These are phyloP conservation scores for Podaxis carcinomalis DNA, from an alignment of 768 basidiomycete genomes.

Conservation along the genomic window DNA sequence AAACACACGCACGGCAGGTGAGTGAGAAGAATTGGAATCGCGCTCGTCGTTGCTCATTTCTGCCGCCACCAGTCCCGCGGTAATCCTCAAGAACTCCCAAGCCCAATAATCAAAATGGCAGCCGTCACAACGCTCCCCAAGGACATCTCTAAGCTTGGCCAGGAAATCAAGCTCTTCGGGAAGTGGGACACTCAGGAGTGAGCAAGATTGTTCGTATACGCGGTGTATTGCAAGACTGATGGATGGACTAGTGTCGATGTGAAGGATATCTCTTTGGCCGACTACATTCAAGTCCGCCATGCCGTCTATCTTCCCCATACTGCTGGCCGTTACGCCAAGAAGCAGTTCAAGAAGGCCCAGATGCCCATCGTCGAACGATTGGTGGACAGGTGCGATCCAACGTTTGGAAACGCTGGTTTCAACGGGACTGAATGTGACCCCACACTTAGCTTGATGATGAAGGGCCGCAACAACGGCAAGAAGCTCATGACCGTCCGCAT, in stretches of 20 bases:
- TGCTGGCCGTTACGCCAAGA: constrained; percentile 98
- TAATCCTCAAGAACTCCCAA: constrained; percentile 26
- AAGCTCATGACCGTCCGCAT: constrained; percentile 99
- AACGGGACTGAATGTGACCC: neutral
- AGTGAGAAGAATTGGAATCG: constrained; percentile 22
- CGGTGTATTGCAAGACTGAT: constrained; percentile 4
- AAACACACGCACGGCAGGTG: constrained; percentile 39
- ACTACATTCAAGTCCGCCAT: constrained; percentile 99
- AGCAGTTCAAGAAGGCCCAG: constrained; percentile 99
- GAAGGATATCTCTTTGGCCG: constrained; percentile 97
- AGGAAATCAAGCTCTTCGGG: constrained; percentile 94
- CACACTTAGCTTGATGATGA: constrained; percentile 90
- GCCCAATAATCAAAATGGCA: constrained; percentile 45
- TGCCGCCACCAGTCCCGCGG: constrained; percentile 20
- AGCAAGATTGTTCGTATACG: constrained; percentile 28
- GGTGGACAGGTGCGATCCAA: constrained; percentile 80
- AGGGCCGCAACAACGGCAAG: constrained; percentile 99
- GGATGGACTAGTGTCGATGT: constrained; percentile 75
- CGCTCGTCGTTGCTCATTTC: constrained; percentile 28
- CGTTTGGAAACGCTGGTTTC: neutral
- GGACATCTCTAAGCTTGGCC: constrained; percentile 76
- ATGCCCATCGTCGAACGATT: constrained; percentile 99
- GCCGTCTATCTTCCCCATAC: constrained; percentile 98
- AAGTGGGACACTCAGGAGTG: constrained; percentile 99
- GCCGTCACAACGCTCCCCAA: constrained; percentile 69